Conservation (phyloP, 306 rosid species). For the Begonia fuchsioides region DNA sequence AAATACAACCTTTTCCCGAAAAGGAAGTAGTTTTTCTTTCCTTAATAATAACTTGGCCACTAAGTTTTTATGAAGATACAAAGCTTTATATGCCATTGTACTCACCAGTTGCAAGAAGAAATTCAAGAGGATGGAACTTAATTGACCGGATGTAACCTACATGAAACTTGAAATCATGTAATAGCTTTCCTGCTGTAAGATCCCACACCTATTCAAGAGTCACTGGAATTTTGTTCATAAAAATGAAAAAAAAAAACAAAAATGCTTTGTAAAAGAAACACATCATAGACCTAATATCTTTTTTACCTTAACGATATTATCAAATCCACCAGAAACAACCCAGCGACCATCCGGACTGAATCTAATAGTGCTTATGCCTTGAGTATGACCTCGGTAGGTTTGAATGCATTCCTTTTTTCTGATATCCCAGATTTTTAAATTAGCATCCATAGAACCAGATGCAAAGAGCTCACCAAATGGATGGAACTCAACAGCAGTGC, state of each 20-base stretch:
- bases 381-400: conserved; percentile 91
- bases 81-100: neutral
- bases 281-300: too few relatives aligned
- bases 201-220: conserved; percentile 68
- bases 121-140: conserved; percentile 93
- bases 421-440: conserved; percentile 84
- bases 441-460: conserved; percentile 84
- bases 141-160: conserved; percentile 75
- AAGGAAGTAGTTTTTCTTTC: too few relatives aligned
- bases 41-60: too few relatives aligned
- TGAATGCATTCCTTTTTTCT: conserved; percentile 94
- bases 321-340: conserved; percentile 98
- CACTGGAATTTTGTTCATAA: conserved; percentile 8
- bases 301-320: conserved; percentile 78
- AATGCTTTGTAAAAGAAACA: conserved; percentile 4
- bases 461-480: conserved; percentile 98
- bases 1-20: too few relatives aligned
- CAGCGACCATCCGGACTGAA: conserved; percentile 98
- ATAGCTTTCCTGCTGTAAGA: conserved; percentile 92
- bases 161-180: conserved; percentile 87
- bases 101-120: conserved; percentile 91
- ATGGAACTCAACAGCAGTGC: conserved; percentile 86
- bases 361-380: conserved; percentile 72
- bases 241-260: conserved; percentile 8
- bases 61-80: neutral